A percentile compares a stretch with the other conserved stretches of the same genome.
phyloP scores from a whole-genome alignment of 345 rosid genomes.

The Ceriops decandra region DNA sequence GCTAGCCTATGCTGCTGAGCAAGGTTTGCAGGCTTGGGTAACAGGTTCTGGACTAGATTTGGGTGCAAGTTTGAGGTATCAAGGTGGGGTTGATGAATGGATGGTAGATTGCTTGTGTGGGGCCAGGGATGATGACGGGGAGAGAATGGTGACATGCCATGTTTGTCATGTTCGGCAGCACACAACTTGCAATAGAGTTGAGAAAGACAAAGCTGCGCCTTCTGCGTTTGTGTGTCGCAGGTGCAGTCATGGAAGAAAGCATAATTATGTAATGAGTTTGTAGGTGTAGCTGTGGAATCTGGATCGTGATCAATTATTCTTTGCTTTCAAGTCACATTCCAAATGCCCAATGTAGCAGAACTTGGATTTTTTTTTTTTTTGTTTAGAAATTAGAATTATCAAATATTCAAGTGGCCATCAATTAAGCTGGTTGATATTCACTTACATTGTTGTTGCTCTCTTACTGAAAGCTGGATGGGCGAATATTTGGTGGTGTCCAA shows the following conservation, averaged over 20 bases:
- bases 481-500: too few species aligned
- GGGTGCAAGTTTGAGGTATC: constrained; percentile 37
- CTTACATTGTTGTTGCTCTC: too few species aligned
- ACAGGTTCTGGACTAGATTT: constrained; percentile 45
- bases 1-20: constrained; percentile 15
- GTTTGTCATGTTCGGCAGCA: constrained; percentile 60
- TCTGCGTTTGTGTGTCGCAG: constrained; percentile 37
- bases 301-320: too few species aligned
- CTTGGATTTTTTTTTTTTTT: too few species aligned
- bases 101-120: constrained; percentile 52
- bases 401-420: too few species aligned
- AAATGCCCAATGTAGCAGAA: too few species aligned
- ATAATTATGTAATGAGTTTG: too few species aligned
- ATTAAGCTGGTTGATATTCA: too few species aligned
- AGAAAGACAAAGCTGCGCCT: constrained; percentile 37
- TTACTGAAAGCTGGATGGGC: too few species aligned
- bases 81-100: constrained; percentile 55
- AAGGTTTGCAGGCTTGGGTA: constrained; percentile 25
- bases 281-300: too few species aligned
- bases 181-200: constrained; percentile 45
- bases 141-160: constrained; percentile 67
- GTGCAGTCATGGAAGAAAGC: constrained; percentile 15
- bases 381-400: too few species aligned
- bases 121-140: constrained; percentile 62
- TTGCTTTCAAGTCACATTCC: too few species aligned